These are phyloP conservation scores for Solanum etuberosum DNA, from an alignment of 257 asterid genomes.

Conservation along the genomic window DNA sequence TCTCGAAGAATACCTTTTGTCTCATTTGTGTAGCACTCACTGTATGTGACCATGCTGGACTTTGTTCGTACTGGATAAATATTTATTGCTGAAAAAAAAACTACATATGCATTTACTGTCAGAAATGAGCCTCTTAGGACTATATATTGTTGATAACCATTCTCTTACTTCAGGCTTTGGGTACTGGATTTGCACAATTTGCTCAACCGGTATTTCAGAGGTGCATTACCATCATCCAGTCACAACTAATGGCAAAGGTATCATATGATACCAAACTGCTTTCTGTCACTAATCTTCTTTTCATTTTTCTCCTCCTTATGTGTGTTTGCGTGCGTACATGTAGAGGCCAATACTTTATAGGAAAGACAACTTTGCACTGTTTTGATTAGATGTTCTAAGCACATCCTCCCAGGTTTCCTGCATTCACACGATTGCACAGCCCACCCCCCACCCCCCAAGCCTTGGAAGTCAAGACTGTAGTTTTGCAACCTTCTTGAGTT, in stretches of 20 bases:
- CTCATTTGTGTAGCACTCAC: neutral
- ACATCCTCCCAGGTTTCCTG: neutral
- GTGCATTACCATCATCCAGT: conserved; percentile 87
- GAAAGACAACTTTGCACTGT: neutral
- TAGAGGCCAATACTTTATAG: neutral
- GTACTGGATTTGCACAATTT: conserved; percentile 73
- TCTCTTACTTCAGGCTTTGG: conserved; percentile 58
- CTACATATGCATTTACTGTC: neutral
- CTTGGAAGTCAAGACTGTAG: neutral
- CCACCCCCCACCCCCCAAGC: neutral
- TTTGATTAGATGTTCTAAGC: neutral
- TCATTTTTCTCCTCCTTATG: neutral
- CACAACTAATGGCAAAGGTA: conserved; percentile 93
- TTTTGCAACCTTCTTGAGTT: neutral
- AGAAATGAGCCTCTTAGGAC: neutral
- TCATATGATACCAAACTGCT: conserved; percentile 5
- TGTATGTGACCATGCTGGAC: neutral
- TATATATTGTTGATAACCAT: neutral
- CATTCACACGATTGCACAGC: neutral
- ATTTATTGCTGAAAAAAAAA: neutral
- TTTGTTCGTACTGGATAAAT: neutral
- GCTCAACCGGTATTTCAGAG: conserved; percentile 90
- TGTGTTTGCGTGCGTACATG: neutral
- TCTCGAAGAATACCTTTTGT: neutral
- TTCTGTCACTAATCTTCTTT: neutral